Evolutionary conservation across 2,329 filamentous ascomycete species (phyloP).

Genomic region (Podosphaera fusca): DNA sequence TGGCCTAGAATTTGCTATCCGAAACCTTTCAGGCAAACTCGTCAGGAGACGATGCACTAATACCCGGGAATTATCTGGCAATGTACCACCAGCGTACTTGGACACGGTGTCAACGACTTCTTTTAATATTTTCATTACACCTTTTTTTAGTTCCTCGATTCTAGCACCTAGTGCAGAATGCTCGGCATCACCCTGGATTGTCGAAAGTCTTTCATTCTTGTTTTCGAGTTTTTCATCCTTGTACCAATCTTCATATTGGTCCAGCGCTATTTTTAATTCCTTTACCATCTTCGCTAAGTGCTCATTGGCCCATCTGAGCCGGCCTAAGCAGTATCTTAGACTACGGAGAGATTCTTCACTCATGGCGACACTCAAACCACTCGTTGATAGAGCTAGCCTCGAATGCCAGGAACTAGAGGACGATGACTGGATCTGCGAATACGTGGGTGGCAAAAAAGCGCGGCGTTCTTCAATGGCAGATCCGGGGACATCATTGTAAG

Average conservation of each 20-base stretch:
- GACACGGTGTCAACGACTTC: slow-evolving; percentile 68
- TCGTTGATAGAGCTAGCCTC: slow-evolving; percentile 71
- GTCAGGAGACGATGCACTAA: slow-evolving; percentile 69
- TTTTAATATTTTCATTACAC: slow-evolving; percentile 58
- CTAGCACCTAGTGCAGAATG: slow-evolving; percentile 11
- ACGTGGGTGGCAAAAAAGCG: slow-evolving; percentile 15
- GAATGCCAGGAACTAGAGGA: slow-evolving; percentile 42
- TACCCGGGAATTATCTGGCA: slow-evolving; percentile 69
- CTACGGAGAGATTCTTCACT: slow-evolving; percentile 69
- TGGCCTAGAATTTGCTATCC: slow-evolving; percentile 35
- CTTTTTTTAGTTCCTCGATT: slow-evolving; percentile 43
- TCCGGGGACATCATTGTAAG: slow-evolving; percentile 59
- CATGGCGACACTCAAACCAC: slow-evolving; percentile 75
- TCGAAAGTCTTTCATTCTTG: slow-evolving; percentile 7
- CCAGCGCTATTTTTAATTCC: slow-evolving; percentile 50
- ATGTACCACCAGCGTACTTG: slow-evolving; percentile 70
- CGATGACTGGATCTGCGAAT: slow-evolving; percentile 10
- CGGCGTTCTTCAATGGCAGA: slow-evolving; percentile 41
- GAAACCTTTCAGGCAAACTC: slow-evolving; percentile 64
- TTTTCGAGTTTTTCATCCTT: slow-evolving; percentile 14
- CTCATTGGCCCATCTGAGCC: slow-evolving; percentile 61
- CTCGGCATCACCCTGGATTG: slow-evolving; percentile 12
- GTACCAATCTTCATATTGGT: slow-evolving; percentile 44
- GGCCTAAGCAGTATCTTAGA: slow-evolving; percentile 61
- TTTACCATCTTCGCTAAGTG: slow-evolving; percentile 56